Evolutionary conservation across 495 filamentous ascomycete genomes (phyloP).

Genomic region (Aspergillus nidulans): DNA sequence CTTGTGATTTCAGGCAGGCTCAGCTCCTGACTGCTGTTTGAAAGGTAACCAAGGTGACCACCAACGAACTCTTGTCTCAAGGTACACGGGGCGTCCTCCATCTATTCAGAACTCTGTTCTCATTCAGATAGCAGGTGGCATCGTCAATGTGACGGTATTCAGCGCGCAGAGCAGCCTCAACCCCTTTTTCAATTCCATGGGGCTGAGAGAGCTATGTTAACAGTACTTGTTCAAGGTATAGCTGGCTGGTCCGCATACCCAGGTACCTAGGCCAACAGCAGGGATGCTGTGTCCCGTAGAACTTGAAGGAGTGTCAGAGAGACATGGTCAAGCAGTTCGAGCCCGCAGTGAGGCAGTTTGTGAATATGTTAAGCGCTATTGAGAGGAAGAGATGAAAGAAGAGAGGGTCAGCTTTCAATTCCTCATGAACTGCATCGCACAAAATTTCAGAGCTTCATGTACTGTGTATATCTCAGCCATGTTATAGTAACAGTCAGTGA

Average conservation of each 20-base stretch:
- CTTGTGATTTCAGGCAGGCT: constrained; percentile 24
- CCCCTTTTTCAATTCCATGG: constrained; percentile 46
- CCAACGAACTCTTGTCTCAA: constrained; percentile 40
- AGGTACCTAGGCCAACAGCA: constrained; percentile 31
- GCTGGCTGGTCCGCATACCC: constrained; percentile 18
- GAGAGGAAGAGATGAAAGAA: not conserved
- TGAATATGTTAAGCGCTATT: not conserved
- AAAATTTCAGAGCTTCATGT: not conserved
- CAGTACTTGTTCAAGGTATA: not conserved
- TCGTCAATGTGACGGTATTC: constrained; percentile 46
- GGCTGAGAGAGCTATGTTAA: constrained; percentile 41
- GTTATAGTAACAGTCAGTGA: not conserved
- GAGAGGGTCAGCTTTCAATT: constrained; percentile 3
- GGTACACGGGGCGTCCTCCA: constrained; percentile 40
- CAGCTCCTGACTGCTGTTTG: not conserved
- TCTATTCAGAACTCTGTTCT: constrained; percentile 40
- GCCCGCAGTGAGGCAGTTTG: not conserved
- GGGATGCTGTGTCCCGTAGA: constrained; percentile 39
- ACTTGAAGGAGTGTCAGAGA: constrained; percentile 35
- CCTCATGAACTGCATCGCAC: constrained; percentile 7
- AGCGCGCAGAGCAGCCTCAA: constrained; percentile 41
- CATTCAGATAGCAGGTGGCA: constrained; percentile 38
- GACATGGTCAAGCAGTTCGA: constrained; percentile 21
- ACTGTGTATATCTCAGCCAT: not conserved
- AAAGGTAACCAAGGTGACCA: not conserved